Evolutionary conservation across 2,329 filamentous ascomycete species (phyloP), one percentile per base, ranked within the genome.

Genomic region (Geoglossum cookeanum): DNA sequence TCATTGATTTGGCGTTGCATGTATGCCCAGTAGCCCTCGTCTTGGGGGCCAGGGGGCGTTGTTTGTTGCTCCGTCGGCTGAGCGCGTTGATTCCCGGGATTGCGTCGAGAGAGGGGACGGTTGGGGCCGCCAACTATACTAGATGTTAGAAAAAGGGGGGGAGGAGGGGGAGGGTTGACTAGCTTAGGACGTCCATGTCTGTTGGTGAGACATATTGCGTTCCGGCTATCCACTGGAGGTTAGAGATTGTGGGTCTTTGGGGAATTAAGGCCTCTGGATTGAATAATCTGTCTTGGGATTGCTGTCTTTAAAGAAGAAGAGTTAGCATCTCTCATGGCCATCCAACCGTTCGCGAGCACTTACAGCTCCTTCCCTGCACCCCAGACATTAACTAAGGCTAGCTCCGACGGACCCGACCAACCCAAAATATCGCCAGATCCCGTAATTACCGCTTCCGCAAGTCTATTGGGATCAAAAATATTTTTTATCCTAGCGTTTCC

Each of bases 141-240:
- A 42, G 55, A 49, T 7, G 42, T 45, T 45, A 45, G 42, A 13
- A 33, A 6, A 27, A 30, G 33, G 32, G 11, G n/a, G 32, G 30
- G 33, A 35, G 15, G 22, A 29, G 7, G 35, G 44, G 47, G 56
- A 27, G 9, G 39, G 17, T 56, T 13, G 29, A 65, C 70, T 63
- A 68, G 75, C 74, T 92, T 1, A 98, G 74, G 1, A 95, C 71
- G 65, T 97, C 92, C 65, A 98, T 81, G 64, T 98, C 92, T 1
- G 83, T 76, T 0, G 87, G 84, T 1, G 87, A 88, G 51, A 98
- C 78, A 64, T 94, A 85, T 69, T 96, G 91, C 1, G 91, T 97
- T 3, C 92, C 92, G 0, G 89, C 85, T 56, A 98, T 88, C 92
- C 92, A 98, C 70, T 97, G 89, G 42, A 98, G 71, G 64, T 94